Evolutionary conservation across 2,329 filamentous ascomycete genomes (phyloP).

Genomic region (Xylaria hypoxylon): DNA sequence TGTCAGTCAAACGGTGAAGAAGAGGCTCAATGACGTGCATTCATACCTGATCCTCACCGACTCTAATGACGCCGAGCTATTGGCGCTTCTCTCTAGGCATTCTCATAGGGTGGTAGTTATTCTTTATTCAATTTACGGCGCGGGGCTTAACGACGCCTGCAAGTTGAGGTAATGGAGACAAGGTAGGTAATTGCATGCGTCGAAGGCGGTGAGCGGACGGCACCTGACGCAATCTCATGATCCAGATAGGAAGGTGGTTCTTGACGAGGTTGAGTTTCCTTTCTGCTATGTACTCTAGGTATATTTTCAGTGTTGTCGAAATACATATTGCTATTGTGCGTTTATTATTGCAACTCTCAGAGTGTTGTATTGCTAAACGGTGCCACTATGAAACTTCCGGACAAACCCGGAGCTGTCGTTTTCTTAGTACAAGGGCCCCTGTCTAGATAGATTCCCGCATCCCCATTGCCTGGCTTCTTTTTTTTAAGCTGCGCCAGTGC

Average conservation of each 20-base stretch:
- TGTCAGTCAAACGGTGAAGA: conserved; percentile 7
- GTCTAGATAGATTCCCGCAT: background rate
- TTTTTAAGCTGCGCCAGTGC: background rate
- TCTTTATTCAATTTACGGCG: background rate
- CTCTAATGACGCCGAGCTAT: background rate
- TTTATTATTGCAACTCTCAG: background rate
- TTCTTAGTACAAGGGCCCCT: background rate
- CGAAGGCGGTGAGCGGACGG: conserved; percentile 17
- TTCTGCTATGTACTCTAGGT: background rate
- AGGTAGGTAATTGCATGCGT: conserved; percentile 2
- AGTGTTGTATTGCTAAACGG: background rate
- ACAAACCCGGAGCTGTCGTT: background rate
- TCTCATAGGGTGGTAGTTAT: background rate
- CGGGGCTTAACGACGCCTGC: background rate
- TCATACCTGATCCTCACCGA: conserved; percentile 20
- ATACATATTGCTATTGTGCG: background rate
- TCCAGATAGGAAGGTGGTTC: conserved; percentile 11
- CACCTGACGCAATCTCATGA: conserved; percentile 3
- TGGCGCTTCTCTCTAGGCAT: background rate
- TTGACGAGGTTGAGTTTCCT: background rate
- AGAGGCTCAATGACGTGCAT: conserved; percentile 4
- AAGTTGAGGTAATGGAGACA: background rate
- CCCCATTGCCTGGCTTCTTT: background rate
- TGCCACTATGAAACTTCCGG: background rate
- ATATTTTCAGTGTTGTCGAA: background rate